Base-by-base conservation (phyloP, 345 rosid genomes). In the Psidium guajava region DNA sequence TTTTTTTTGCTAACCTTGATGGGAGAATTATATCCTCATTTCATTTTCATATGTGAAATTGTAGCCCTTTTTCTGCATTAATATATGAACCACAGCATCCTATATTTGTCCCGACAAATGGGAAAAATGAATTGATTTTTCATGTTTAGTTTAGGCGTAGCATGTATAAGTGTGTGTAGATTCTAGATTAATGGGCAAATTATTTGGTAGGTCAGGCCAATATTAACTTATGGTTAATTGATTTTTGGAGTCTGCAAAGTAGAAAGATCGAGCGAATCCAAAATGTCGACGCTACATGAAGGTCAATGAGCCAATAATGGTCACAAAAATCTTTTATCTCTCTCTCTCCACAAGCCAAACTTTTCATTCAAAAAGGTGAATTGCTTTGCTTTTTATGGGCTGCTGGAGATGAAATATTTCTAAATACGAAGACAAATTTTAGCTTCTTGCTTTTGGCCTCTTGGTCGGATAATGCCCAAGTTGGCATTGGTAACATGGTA, bases 351-450 rank as follows among this genome's bases (percentile, higher is more conserved):
- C 52, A 50, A 47, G 11, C 77, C 47, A 69, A 69, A 32, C 25
- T 32, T 69, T 69, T 36, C 21, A 2, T 3, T 69, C 77, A 69
- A 69, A 69, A 69, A 69, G 47, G 77, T 5, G 14, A 69, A 36
- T 32, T 36, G 10, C 10, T 3, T 32, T 32, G 24, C 2, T 69
- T 36, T 18, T 69, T 69, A 69, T 69, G 18, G 77, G 77, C 77
- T 69, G 77, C 47, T 18, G 24, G 77, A 18, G 13, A 69, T 21
- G 24, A 4, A 4, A 69, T 36, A 40, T 21, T 25, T 22, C 77
- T 0, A 32, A 0, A 18, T 36, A 22, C 47, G 12, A 36, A 32
- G 1, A 32, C 9, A 1, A 0, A 2, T 61, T 28, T 64, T 16
- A 3, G 44, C 5, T 6, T 18, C 47, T 69, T 8, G 77, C 77